Evolutionary conservation across 116 monocot genomes (phyloP).

Genomic region (Iris pallida): DNA sequence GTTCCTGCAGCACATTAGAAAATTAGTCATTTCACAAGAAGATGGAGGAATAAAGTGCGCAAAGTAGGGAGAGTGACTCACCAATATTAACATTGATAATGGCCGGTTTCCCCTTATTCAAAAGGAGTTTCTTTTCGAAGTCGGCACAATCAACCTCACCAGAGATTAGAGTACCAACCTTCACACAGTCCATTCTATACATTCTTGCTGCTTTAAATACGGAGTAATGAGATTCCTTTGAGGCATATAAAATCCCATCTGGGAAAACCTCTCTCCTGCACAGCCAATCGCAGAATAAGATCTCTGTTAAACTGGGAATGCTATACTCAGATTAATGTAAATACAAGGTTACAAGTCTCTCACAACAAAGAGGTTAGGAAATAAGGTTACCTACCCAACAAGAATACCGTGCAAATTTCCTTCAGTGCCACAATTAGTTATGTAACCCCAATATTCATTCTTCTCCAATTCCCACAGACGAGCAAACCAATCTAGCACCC

Average conservation of each 20-base stretch:
- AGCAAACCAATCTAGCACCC: constrained; percentile 94
- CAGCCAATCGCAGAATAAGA: background rate
- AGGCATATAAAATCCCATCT: constrained; percentile 80
- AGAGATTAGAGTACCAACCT: constrained; percentile 44
- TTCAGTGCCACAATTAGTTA: constrained; percentile 94
- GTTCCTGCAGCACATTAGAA: constrained; percentile 54
- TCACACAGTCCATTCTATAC: constrained; percentile 86
- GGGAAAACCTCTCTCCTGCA: constrained; percentile 77
- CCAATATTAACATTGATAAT: constrained; percentile 96
- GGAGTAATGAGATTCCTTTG: constrained; percentile 80
- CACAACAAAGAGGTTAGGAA: background rate
- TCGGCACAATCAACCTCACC: constrained; percentile 89
- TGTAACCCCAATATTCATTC: constrained; percentile 92
- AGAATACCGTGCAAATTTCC: constrained; percentile 97
- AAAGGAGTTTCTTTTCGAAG: constrained; percentile 50
- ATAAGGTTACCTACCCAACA: constrained; percentile 60
- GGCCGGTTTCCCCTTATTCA: constrained; percentile 74
- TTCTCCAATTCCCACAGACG: constrained; percentile 94
- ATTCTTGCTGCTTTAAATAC: constrained; percentile 92
- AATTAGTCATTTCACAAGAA: background rate
- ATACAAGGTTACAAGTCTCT: background rate
- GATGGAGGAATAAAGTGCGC: background rate
- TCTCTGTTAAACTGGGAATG: background rate
- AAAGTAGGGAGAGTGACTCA: constrained; percentile 12
- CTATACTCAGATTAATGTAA: background rate